Evolutionary conservation across 768 basidiomycete species (phyloP), one percentile per base, ranked within the genome.

Genomic region (Chalciporus pseudorubinellus): DNA sequence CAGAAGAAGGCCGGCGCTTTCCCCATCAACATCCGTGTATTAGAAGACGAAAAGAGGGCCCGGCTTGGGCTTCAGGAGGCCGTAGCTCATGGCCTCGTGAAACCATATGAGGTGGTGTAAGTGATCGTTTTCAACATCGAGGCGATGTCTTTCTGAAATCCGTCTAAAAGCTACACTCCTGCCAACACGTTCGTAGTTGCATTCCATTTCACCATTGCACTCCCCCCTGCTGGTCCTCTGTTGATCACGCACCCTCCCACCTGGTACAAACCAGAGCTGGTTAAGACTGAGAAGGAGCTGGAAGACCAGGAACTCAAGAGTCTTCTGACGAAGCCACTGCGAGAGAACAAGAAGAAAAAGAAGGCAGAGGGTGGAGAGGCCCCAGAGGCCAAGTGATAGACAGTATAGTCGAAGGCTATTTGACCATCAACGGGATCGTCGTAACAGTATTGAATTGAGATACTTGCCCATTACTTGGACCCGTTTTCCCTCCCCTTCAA

Each of bases 1-100:
- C 91, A 95, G 74, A 95, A 93, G 79, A 98, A 98, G 72, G 92
- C 97, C 38, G 95, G 95, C 21, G 80, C 92, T 5, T 98, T 99
- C 84, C 95, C 97, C 29, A 98, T 99, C 80, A 98, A 95, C 62
- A 81, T 99, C 56, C 91, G 97, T 55, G 79, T 79, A 41, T 79
- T 98, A 51, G 95, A 95, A 57, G 95, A 98, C 64, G 95, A 98
- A 79, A 95, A 95, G 74, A 83, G 92, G 47, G 87, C 92, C 22
- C 85, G 95, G 33, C 87, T 98, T 79, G 97, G 95, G 59, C 80
- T 98, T 29, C 87, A 90, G 67, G 97, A 98, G 74, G 95, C 95
- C 43, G 92, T 95, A 33, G 88, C 95, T 68, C 97, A 99, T 69
- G 84, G 83, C 63, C 79, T 98, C 41, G 84, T 98, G 56, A 92